Conservation (phyloP, 225 moss, liverwort and hornwort genomes). For the Pleurozium schreberi region DNA sequence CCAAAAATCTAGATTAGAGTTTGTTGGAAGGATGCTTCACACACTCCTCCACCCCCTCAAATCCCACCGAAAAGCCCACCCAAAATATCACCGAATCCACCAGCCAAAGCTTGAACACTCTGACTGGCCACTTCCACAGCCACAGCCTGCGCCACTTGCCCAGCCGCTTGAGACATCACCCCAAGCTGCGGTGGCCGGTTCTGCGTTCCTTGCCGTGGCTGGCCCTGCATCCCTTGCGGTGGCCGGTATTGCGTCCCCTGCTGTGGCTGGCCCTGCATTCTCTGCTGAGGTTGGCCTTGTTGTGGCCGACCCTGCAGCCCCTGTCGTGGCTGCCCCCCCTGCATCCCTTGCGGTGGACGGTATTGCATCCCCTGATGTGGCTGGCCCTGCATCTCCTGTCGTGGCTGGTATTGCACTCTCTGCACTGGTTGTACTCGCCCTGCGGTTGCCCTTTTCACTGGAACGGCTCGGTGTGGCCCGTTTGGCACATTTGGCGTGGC, state of each 20-base stretch:
- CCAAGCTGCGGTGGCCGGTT: background rate
- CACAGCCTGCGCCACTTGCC: background rate
- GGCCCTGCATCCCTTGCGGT: background rate
- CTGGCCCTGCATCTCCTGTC: background rate
- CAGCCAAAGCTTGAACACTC: background rate
- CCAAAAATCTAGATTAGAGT: background rate
- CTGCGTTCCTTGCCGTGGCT: background rate
- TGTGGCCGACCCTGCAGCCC: background rate
- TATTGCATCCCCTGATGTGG: background rate
- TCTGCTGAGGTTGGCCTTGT: background rate
- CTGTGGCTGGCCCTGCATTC: background rate
- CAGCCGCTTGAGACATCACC: background rate
- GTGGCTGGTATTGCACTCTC: background rate
- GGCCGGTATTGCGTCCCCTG: background rate
- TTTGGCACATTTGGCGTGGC: background rate
- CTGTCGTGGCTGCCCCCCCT: background rate
- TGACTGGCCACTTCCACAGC: background rate
- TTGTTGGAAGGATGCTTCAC: too few relatives aligned
- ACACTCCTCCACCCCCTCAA: background rate
- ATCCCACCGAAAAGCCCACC: background rate
- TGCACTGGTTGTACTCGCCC: background rate
- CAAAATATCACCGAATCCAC: background rate
- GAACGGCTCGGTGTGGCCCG: background rate
- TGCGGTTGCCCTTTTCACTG: background rate
- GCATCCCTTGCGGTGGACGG: background rate